Base-by-base conservation (phyloP, 768 basidiomycete genomes). In the Lactarius pseudohatsudake region DNA sequence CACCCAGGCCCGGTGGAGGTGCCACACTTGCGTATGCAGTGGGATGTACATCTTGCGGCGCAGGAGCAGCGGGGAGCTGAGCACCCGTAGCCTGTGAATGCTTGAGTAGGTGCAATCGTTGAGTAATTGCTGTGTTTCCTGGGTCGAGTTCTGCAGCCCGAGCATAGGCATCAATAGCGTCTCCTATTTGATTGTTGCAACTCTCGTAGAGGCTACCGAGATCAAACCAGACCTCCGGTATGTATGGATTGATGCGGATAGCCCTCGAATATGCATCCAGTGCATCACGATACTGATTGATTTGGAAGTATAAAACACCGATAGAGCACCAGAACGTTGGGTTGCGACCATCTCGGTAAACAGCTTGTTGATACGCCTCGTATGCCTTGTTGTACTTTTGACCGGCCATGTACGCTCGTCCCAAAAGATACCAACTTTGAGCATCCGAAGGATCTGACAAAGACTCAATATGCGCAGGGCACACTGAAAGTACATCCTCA, bases 271-370 rank as follows among this genome's bases (percentile, higher is more conserved):
- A 99, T 11, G 97, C 97, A 74, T 99, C 97, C 43, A 99, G 88
- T 2, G 96, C 96, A 74, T 99, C 97, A 61, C 96, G 94, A 81
- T 93, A 99, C 75, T 99, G 97, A 78, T 98, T 98, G 81, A 99
- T 98, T 76, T 99, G 96, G 84, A 97, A 99, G 76, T 99, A 99
- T 1, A 99, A 85, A 0, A 99, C 97, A 57, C 97, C 97, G 73
- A 99, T 99, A 28, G 94, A 96, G 76, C 96, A 98, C 97, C 97
- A 98, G 78, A 98, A 99, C 0, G 97, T 98, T 0, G 97, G 97
- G 75, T 98, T 99, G 65, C 95, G 92, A 26, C 96, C 97, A 73
- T 99, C 97, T 61, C 96, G 92, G 78, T 98, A 98, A 20, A 99
- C 95, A 22, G 97, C 96, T 77, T 99, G 97, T 73, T 99, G 97